Percentiles rank a stretch among this genome's conserved stretches.
Evolutionary conservation across 2,329 filamentous ascomycete species (phyloP).

Genomic region (Aspergillus arachidicola): DNA sequence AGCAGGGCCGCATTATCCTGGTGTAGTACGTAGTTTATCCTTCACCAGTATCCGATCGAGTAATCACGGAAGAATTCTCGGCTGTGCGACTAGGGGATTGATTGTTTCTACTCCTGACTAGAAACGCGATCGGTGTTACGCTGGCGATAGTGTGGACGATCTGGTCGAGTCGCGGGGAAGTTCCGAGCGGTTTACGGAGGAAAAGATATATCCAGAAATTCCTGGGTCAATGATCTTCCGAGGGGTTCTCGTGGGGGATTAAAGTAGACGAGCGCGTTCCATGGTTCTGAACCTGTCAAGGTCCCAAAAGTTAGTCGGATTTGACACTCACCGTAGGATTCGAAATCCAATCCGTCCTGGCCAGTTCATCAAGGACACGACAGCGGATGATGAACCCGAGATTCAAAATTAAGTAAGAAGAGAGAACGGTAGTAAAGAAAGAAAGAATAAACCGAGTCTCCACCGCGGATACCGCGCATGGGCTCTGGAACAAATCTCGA

Average conservation of each 20-base stretch:
- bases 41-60: background rate
- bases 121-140: background rate
- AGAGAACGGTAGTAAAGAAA: conserved; percentile 1
- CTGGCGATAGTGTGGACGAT: background rate
- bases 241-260: background rate
- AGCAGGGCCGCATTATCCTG: background rate
- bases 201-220: conserved; percentile 9
- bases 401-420: background rate
- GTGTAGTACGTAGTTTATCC: too few relatives aligned
- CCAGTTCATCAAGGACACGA: background rate
- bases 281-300: conserved; percentile 2
- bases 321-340: background rate
- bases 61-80: background rate
- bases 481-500: conserved; percentile 2
- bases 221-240: conserved; percentile 8
- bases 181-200: background rate
- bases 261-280: background rate
- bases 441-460: conserved; percentile 19
- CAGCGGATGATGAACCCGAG: background rate
- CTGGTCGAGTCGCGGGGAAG: conserved; percentile 9
- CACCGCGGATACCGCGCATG: conserved; percentile 22
- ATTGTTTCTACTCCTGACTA: background rate
- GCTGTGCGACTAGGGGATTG: background rate
- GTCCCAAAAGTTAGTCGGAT: background rate
- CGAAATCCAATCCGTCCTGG: background rate